These are phyloP conservation scores for Penicillium coffeae DNA, from an alignment of 495 filamentous ascomycete species.

Conservation along the genomic window DNA sequence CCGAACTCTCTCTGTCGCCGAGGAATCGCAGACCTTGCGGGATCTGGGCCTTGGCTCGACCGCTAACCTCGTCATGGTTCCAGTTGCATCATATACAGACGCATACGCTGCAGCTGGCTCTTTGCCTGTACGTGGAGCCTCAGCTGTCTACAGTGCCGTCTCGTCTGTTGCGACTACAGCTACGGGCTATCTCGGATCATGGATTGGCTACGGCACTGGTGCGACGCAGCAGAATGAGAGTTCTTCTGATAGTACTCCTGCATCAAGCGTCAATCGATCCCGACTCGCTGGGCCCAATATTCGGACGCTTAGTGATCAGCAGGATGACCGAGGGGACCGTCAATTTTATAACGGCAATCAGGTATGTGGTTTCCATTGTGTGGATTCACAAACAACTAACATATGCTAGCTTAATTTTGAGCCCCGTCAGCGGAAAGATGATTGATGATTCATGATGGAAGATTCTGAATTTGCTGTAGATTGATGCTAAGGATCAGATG, in stretches of 20 bases:
- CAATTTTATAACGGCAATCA: conserved; percentile 90
- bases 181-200: conserved; percentile 49
- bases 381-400: background rate
- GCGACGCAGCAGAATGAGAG: conserved; percentile 9
- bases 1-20: conserved; percentile 62
- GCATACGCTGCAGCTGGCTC: conserved; percentile 53
- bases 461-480: too few relatives aligned
- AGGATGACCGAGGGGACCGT: conserved; percentile 45
- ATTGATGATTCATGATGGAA: conserved; percentile 3
- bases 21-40: conserved; percentile 64
- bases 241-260: conserved; percentile 9
- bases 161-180: conserved; percentile 41
- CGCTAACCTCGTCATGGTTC: conserved; percentile 79
- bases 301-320: conserved; percentile 56
- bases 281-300: conserved; percentile 37
- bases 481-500: too few relatives aligned
- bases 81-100: conserved; percentile 55
- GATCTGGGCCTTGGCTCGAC: conserved; percentile 69
- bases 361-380: conserved; percentile 44
- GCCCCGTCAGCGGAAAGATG: conserved; percentile 52
- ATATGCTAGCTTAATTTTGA: conserved; percentile 66
- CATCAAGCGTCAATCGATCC: conserved; percentile 9
- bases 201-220: conserved; percentile 49
- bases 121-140: conserved; percentile 41
- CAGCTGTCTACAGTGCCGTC: conserved; percentile 41